phyloP scores from a whole-genome alignment of 2,329 filamentous ascomycete genomes.

The Hymenoscyphus repandus region DNA sequence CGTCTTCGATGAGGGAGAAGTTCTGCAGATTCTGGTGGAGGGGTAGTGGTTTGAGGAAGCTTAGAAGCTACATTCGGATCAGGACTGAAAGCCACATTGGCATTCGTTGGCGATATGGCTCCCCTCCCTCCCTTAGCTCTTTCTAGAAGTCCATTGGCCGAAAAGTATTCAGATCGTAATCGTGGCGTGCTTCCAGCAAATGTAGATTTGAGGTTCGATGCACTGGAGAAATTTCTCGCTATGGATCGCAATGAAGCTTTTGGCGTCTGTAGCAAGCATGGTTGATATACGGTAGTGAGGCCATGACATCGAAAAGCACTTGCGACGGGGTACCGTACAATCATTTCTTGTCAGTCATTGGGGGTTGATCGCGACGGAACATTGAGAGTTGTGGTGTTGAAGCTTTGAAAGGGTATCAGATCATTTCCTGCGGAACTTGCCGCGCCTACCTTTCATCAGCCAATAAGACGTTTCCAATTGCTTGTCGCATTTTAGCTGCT shows the following conservation, averaged over 20 bases:
- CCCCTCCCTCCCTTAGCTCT: conserved; percentile 20
- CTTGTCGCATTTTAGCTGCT: too few relatives aligned
- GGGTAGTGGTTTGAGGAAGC: conserved; percentile 2
- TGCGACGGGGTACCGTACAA: conserved; percentile 26
- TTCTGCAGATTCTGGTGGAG: conserved; percentile 11
- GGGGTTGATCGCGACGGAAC: conserved; percentile 7
- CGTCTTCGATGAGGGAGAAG: conserved; percentile 30
- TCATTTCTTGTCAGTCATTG: conserved; percentile 25
- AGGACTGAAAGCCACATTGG: conserved; percentile 15
- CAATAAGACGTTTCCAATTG: conserved; percentile 1
- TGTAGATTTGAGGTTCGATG: conserved; percentile 20
- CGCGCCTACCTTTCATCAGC: background rate
- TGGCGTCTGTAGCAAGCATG: conserved; percentile 18
- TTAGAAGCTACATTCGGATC: conserved; percentile 13
- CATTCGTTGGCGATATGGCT: conserved; percentile 14
- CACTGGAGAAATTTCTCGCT: conserved; percentile 23
- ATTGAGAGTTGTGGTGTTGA: conserved; percentile 12
- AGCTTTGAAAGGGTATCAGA: background rate
- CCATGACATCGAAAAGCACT: conserved; percentile 23
- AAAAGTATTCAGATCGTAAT: conserved; percentile 27
- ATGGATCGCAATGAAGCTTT: conserved; percentile 9
- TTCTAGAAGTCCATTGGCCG: conserved; percentile 23
- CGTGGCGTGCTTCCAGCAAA: conserved; percentile 15
- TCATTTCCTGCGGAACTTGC: conserved; percentile 4
- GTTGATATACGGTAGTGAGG: conserved; percentile 22